Evolutionary conservation across 306 rosid species (phyloP), one percentile per base, ranked within the genome.

Genomic region (Alnus glutinosa): DNA sequence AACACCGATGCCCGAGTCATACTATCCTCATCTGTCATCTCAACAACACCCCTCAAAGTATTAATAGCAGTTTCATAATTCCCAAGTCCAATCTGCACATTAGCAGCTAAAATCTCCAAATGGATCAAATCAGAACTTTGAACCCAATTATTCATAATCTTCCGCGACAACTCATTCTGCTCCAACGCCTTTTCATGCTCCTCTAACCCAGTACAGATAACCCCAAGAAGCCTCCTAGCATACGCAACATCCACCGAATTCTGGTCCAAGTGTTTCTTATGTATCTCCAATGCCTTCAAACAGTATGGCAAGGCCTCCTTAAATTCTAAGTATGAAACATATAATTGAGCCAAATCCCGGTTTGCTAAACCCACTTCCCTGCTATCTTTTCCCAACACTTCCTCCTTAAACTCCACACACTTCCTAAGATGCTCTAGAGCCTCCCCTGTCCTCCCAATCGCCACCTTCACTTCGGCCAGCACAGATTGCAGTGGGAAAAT

Each of bases 401-500:
- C 82, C 84, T 90, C 94, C 83, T 92, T 92, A 78, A 94, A 90
- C 77, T 89, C 94, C 75, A 94, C 79, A 88, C 97, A 94, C 90
- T 84, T 89, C 77, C 81, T 86, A 71, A 90, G 92, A 88, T 89
- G 87, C 66, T 59, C 92, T 49, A 94, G 84, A 10, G 94, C 98
- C 88, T 94, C 97, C 77, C 91, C 98, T 79, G 97, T 92, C 88
- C 93, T 87, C 68, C 98, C 97, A 97, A 90, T 82, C 30, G 91
- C 97, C 0, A 77, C 90, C 87, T 92, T 90, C 44, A 88, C 98
- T 85, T 92, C 88, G 0, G 93, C 93, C 87, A 89, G 50, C 78
- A 87, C 94, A 42, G 91, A 86, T 52, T 88, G 98, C 75, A 94
- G 97, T 9, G 97, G 95, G n/a, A 91, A 97, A 82, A 89, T 87